A percentile compares a stretch with the other conserved stretches of the same genome.
These are phyloP conservation scores for Auxenochlorella protothecoides DNA, from an alignment of 139 green algal genomes.

Conservation along the genomic window DNA sequence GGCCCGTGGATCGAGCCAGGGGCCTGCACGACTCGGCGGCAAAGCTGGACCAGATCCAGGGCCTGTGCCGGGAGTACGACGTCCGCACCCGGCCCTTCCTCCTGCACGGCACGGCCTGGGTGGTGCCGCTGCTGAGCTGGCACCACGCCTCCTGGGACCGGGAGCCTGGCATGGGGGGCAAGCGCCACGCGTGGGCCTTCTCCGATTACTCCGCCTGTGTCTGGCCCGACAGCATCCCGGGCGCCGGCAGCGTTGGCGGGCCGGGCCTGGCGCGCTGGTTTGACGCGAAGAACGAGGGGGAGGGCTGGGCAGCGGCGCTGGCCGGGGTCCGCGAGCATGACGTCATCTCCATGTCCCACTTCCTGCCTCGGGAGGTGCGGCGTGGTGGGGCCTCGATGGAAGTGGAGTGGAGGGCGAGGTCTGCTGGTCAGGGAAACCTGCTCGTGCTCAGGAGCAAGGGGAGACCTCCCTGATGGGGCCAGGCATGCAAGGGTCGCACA, in stretches of 20 bases:
- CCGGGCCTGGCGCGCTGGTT: conserved; percentile 28
- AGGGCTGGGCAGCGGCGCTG: neutral
- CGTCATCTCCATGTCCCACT: conserved; percentile 57
- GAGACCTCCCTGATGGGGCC: no score
- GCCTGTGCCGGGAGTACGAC: conserved; percentile 31
- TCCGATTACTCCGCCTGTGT: conserved; percentile 35
- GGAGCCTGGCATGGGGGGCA: conserved; percentile 36
- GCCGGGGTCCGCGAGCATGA: conserved; percentile 7
- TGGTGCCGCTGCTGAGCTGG: conserved; percentile 41
- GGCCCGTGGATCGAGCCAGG: neutral
- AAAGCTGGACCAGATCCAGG: conserved; percentile 38
- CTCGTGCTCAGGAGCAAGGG: neutral
- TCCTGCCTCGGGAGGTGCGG: conserved; percentile 40
- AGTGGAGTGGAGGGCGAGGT: no score
- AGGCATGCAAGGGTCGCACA: no score
- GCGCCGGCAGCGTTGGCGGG: conserved; percentile 3
- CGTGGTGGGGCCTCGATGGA: no score
- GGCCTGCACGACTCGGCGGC: conserved; percentile 8
- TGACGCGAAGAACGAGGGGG: conserved; percentile 29
- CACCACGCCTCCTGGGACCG: conserved; percentile 32
- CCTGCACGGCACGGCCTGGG: conserved; percentile 29
- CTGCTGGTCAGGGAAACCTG: neutral
- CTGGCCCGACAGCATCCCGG: conserved; percentile 23
- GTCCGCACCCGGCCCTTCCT: conserved; percentile 19
- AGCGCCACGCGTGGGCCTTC: conserved; percentile 15